A percentile compares a stretch with the other conserved stretches of the same genome.
Conservation (phyloP, 2,329 filamentous ascomycete genomes). For the Mariannaea elegans region DNA sequence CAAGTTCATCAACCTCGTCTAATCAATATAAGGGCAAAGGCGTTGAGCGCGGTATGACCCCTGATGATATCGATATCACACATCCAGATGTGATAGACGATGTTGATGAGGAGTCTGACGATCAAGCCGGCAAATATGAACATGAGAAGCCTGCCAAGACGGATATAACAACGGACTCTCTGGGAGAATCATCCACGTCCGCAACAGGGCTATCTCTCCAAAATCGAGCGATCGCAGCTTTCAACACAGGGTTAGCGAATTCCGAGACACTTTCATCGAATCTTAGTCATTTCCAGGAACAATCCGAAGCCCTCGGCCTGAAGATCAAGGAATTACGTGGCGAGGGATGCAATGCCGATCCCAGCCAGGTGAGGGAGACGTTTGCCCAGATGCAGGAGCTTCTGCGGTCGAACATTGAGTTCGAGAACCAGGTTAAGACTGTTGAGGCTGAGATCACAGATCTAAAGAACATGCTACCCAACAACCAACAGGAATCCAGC, state of each 20-base stretch:
- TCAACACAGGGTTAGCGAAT: constrained; percentile 45
- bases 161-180: neutral
- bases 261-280: constrained; percentile 46
- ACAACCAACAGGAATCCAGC: constrained; percentile 23
- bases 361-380: constrained; percentile 38
- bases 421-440: constrained; percentile 46
- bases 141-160: constrained; percentile 10
- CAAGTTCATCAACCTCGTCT: neutral
- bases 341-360: constrained; percentile 33
- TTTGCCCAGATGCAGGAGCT: constrained; percentile 42
- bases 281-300: constrained; percentile 43
- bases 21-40: constrained; percentile 24
- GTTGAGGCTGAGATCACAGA: constrained; percentile 50
- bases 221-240: constrained; percentile 21
- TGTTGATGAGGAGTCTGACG: constrained; percentile 37
- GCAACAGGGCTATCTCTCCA: neutral
- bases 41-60: constrained; percentile 41
- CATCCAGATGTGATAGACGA: constrained; percentile 44
- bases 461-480: constrained; percentile 39
- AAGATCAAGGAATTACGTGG: constrained; percentile 42
- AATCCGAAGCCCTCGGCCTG: constrained; percentile 41
- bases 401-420: constrained; percentile 43
- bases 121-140: constrained; percentile 29
- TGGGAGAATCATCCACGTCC: neutral
- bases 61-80: constrained; percentile 62